Evolutionary conservation across 116 monocot genomes (phyloP).

Genomic region (Zostera marina): DNA sequence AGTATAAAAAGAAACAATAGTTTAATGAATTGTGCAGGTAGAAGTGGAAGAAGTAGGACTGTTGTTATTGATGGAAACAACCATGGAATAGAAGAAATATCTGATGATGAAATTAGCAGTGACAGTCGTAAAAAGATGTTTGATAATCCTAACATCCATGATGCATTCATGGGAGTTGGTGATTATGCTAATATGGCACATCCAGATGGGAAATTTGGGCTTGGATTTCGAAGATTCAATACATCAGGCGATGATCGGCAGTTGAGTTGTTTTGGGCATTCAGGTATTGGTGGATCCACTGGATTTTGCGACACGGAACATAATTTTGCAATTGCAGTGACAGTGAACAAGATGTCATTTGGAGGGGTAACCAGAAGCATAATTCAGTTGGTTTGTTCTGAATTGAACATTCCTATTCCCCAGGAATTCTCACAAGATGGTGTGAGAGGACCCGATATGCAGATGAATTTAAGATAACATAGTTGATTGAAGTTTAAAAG

Average conservation of each 20-base stretch:
- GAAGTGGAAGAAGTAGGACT: not conserved
- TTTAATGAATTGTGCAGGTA: slow-evolving; percentile 1
- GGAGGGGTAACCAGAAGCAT: slow-evolving; percentile 69
- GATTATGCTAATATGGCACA: slow-evolving; percentile 38
- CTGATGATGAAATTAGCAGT: not conserved
- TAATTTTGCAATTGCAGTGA: slow-evolving; percentile 74
- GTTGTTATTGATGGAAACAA: slow-evolving; percentile 1
- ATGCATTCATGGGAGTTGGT: slow-evolving; percentile 66
- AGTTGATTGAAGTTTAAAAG: not conserved
- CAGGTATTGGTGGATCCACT: slow-evolving; percentile 87
- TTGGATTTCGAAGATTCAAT: slow-evolving; percentile 67
- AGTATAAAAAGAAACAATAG: not conserved
- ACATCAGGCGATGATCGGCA: slow-evolving; percentile 6
- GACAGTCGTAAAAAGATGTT: slow-evolving; percentile 21
- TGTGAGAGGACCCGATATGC: slow-evolving; percentile 73
- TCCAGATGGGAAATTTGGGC: slow-evolving; percentile 61
- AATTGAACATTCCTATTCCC: slow-evolving; percentile 63
- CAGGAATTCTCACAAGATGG: slow-evolving; percentile 52
- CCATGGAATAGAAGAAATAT: not conserved
- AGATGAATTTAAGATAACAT: slow-evolving; percentile 20
- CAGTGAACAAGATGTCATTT: slow-evolving; percentile 80
- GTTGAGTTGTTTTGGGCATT: slow-evolving; percentile 57
- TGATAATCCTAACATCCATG: slow-evolving; percentile 39
- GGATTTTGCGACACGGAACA: slow-evolving; percentile 67
- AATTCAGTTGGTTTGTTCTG: slow-evolving; percentile 72